Percentiles rank a stretch among this genome's conserved stretches.
Evolutionary conservation across 1,139 yeast species (phyloP).

Genomic region (Yamadazyma dushanensis): DNA sequence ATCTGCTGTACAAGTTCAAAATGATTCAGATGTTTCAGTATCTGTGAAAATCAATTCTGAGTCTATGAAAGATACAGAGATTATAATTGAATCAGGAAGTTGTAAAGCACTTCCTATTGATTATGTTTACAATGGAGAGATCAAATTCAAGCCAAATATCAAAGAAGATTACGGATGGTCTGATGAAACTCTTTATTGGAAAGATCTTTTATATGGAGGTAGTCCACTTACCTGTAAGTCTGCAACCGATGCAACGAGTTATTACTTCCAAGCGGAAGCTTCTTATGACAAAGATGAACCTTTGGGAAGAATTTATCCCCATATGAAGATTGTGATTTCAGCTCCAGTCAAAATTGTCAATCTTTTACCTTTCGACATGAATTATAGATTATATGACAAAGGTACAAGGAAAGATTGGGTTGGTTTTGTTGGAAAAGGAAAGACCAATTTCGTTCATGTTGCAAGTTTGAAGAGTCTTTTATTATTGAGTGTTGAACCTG

Average conservation of each 20-base stretch:
- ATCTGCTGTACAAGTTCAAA: slow-evolving; percentile 71
- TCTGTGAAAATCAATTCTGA: slow-evolving; percentile 33
- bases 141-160: slow-evolving; percentile 62
- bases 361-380: slow-evolving; percentile 77
- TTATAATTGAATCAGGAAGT: slow-evolving; percentile 52
- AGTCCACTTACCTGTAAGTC: slow-evolving; percentile 62
- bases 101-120: slow-evolving; percentile 72
- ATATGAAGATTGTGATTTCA: slow-evolving; percentile 72
- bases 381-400: slow-evolving; percentile 77
- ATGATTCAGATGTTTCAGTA: slow-evolving; percentile 67
- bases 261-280: slow-evolving; percentile 76
- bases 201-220: slow-evolving; percentile 52
- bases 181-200: slow-evolving; percentile 62
- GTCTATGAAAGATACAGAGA: slow-evolving; percentile 20
- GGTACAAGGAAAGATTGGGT: slow-evolving; percentile 71
- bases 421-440: slow-evolving; percentile 63
- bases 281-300: slow-evolving; percentile 64
- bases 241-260: slow-evolving; percentile 42
- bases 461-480: slow-evolving; percentile 72
- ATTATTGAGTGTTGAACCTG: slow-evolving; percentile 69
- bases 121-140: slow-evolving; percentile 55
- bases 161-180: slow-evolving; percentile 67
- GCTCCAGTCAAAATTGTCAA: slow-evolving; percentile 90
- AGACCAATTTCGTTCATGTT: slow-evolving; percentile 72
- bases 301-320: slow-evolving; percentile 76